These are phyloP conservation scores for Penicillium sp. DNA, from an alignment of 2,329 filamentous ascomycete genomes.

Conservation along the genomic window DNA sequence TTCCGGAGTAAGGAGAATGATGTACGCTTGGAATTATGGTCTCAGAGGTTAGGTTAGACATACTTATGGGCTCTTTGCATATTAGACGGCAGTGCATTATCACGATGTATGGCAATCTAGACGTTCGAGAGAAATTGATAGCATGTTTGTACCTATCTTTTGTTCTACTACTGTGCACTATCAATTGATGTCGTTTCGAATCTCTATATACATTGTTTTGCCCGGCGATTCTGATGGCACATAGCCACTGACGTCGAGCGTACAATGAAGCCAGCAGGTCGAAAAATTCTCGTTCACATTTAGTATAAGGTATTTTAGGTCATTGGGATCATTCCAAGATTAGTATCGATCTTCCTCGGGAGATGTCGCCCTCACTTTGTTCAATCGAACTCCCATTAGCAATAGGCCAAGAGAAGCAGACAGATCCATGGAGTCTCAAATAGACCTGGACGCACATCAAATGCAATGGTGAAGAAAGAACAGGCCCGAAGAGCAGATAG, in stretches of 20 bases:
- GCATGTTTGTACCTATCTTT: no score
- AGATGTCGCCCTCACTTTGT: conserved; percentile 2
- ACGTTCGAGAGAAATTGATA: no score
- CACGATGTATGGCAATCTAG: no score
- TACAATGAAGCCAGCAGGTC: neutral
- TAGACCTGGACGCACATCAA: neutral
- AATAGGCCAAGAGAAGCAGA: neutral
- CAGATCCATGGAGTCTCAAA: neutral
- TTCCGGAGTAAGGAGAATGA: no score
- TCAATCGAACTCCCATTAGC: neutral
- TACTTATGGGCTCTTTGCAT: no score
- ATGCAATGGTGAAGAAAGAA: conserved; percentile 3
- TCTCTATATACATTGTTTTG: no score
- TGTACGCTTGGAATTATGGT: no score
- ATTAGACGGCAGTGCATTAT: no score
- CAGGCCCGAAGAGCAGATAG: conserved; percentile 7
- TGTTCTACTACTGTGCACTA: no score
- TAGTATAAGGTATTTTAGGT: conserved; percentile 9
- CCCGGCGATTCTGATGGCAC: no score
- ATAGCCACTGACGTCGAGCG: neutral
- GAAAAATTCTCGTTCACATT: conserved; percentile 6
- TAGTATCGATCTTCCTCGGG: conserved; percentile 20
- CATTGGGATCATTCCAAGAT: conserved; percentile 25
- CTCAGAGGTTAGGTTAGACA: no score
- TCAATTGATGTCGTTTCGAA: no score